Evolutionary conservation across 2,329 filamentous ascomycete genomes (phyloP), one percentile per base, ranked within the genome.

Genomic region (Calycina marina): DNA sequence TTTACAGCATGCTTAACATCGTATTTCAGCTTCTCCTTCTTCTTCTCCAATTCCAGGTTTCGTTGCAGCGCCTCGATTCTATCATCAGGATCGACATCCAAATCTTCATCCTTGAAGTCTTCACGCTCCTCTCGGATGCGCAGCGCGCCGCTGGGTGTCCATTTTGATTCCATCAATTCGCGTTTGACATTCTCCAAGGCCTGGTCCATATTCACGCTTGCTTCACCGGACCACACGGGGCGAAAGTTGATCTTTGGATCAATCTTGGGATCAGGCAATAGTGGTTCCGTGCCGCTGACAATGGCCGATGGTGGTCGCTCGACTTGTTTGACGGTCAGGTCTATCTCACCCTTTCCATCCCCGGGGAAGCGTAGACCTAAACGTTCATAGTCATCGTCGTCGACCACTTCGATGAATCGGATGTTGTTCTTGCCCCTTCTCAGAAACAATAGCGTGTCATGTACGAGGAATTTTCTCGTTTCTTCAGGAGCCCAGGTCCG

Each of bases 341-440:
- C 20, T 9, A 22, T 22, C 20, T 8, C 8, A 22, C 20, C 20
- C 27, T 16, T 29, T n/a, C 14, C 15, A 11, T 25, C 22, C 6
- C 30, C 30, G 13, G 30, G 30, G 12, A 25, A 32, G n/a, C 9
- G 11, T 22, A 25, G 11, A 6, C 30, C 30, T 13, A 24, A 12
- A 14, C 25, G 9, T 11, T 27, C 39, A 28, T 42, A 51, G n/a
- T 50, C 63, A 28, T 67, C 57, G 46, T 77, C 68, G 39, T 54
- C 57, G 17, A 77, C 57, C 39, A 77, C 58, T 52, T 75, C 60
- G 31, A 77, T 59, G 41, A 76, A 62, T 28, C 70, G 66, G 28
- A 77, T 53, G 40, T 75, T 72, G 53, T 73, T 65, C 56, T 74
- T 76, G 42, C 72, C 72, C 47, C 65, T 70, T 41, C 73, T 68